These are phyloP conservation scores for Crithidia acanthocephali DNA, from an alignment of 208 protist genomes.

Conservation along the genomic window DNA sequence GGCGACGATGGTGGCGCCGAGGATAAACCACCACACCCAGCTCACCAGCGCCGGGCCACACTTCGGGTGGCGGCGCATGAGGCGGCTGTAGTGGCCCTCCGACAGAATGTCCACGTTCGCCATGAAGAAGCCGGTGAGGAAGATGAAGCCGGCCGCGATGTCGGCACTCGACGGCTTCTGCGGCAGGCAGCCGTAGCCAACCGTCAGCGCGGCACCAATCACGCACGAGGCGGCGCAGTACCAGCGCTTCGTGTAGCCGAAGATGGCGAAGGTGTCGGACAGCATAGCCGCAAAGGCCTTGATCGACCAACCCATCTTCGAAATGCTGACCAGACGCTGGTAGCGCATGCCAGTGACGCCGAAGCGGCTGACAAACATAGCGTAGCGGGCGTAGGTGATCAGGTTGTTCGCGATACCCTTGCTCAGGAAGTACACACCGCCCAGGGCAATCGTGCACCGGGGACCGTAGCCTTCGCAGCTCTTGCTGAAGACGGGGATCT, in stretches of 20 bases:
- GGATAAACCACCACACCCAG: constrained; percentile 79
- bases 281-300: constrained; percentile 67
- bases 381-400: constrained; percentile 41
- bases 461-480: constrained; percentile 55
- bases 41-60: constrained; percentile 64
- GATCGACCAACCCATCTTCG: constrained; percentile 59
- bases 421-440: constrained; percentile 52
- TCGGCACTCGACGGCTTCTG: constrained; percentile 40
- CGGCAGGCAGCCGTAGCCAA: constrained; percentile 58
- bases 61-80: constrained; percentile 53
- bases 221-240: constrained; percentile 58
- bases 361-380: constrained; percentile 61
- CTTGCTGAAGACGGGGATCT: constrained; percentile 47
- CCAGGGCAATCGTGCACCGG: constrained; percentile 39
- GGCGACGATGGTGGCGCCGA: constrained; percentile 53
- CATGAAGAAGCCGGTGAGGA: constrained; percentile 61
- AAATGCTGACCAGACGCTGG: constrained; percentile 51
- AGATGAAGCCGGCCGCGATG: constrained; percentile 57
- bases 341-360: constrained; percentile 47
- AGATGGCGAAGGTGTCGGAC: constrained; percentile 58
- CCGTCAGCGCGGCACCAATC: constrained; percentile 47
- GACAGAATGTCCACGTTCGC: constrained; percentile 81
- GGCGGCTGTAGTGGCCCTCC: constrained; percentile 80
- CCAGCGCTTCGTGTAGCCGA: constrained; percentile 85
- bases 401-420: constrained; percentile 59